Base-by-base conservation (phyloP, 331 rosid genomes). In the Malus hybrid region DNA sequence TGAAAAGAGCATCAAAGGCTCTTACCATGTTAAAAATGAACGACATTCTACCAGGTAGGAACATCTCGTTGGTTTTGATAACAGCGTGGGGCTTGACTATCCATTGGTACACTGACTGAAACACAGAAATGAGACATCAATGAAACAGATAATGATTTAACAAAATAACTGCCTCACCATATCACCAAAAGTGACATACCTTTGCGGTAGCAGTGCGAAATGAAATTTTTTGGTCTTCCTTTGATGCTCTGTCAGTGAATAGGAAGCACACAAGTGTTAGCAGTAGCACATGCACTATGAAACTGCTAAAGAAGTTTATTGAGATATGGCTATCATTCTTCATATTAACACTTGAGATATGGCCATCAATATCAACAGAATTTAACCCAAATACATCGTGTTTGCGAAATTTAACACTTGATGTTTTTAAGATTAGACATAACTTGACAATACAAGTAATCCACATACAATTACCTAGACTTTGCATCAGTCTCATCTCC, bases 21-120 rank as follows among this genome's bases (percentile, higher is more conserved):
- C 88, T 82, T 85, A 94, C 99, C 99, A 86, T 94, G 84, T 90
- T 89, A 83, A 16, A 94, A 79, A 94, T 92, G 76, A 92, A 90
- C 60, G 97, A 48, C 93, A 89, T 92, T 82, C 99, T 89, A 79
- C 99, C 97, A 24, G 97, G 99, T 65, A 94, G 99, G 82, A 94
- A 94, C 94, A 93, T 92, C 86, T 94, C 99, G 76, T 90, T 94
- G 70, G 91, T 85, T 80, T 94, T 94, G 56, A 79, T 83, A 67
- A 83, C 85, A 10, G 93, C 89, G 65, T 92, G 99, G 13, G 99
- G 99, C 89, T 91, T 94, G 73, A 94, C 90, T 16, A 92, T 90
- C 87, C 90, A 91, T 83, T 92, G 91, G 83, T 92, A 94, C 65
- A 90, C 97, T 3, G 99, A 94, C 99, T 94, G 99, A 81, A 85